Conservation (phyloP, 768 basidiomycete species). For the Tephrocybe sp. region DNA sequence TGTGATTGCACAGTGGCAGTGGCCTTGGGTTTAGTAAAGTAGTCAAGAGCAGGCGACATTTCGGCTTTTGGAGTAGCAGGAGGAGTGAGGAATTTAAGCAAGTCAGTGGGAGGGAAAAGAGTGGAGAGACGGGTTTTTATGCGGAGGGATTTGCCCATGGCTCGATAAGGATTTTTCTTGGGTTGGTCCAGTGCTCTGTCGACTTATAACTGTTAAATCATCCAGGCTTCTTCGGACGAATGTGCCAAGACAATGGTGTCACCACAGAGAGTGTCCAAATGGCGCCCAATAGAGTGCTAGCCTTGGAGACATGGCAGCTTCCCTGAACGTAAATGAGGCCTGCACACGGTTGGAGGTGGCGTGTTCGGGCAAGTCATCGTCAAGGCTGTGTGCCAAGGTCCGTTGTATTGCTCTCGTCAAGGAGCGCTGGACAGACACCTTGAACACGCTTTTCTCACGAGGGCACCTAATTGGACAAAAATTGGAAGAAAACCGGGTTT, state of each 20-base stretch:
- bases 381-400: no score
- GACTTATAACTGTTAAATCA: neutral
- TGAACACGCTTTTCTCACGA: no score
- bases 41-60: slow-evolving; percentile 23
- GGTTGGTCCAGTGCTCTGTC: neutral
- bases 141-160: neutral
- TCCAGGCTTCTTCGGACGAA: slow-evolving; percentile 12
- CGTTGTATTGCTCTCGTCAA: no score
- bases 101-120: neutral
- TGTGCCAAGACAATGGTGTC: slow-evolving; percentile 9
- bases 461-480: no score
- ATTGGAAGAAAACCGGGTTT: neutral
- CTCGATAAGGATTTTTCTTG: slow-evolving; percentile 2
- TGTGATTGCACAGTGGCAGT: slow-evolving; percentile 1
- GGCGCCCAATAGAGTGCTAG: neutral
- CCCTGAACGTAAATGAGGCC: neutral
- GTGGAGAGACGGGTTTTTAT: slow-evolving; percentile 5
- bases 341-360: no score
- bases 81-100: neutral
- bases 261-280: neutral
- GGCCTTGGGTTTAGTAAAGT: slow-evolving; percentile 17
- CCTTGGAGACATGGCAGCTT: slow-evolving; percentile 1
- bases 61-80: neutral
- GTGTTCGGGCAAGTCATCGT: neutral
- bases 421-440: no score